A percentile compares a stretch with the other conserved stretches of the same genome.
These are phyloP conservation scores for Syncephalastrum racemosum DNA, from an alignment of 371 early-diverging fungal species.

Conservation along the genomic window DNA sequence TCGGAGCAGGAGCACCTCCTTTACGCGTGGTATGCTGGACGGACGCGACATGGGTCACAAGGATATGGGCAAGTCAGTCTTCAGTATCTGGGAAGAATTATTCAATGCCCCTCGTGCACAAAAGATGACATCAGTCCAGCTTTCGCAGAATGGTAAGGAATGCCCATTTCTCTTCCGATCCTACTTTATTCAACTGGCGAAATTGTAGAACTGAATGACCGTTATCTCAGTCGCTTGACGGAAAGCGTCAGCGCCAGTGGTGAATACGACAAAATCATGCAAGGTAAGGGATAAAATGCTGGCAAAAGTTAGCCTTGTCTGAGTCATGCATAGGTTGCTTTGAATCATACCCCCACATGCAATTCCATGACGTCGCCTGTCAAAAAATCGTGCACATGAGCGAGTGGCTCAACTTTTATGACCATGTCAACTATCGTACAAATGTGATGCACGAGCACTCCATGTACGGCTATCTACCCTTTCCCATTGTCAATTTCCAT, in stretches of 20 bases:
- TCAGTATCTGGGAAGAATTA: constrained; percentile 78
- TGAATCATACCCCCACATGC: constrained; percentile 83
- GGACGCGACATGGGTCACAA: constrained; percentile 71
- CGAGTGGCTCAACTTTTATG: constrained; percentile 87
- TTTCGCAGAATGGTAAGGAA: constrained; percentile 17
- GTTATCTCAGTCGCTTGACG: constrained; percentile 53
- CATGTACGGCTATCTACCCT: constrained; percentile 71
- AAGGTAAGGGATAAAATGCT: constrained; percentile 49
- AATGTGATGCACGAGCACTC: constrained; percentile 47
- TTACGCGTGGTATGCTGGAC: constrained; percentile 61
- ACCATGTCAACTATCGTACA: constrained; percentile 58
- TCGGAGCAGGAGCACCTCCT: constrained; percentile 30
- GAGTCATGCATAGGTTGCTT: constrained; percentile 67
- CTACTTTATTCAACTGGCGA: not conserved
- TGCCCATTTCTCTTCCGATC: not conserved
- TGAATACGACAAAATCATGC: constrained; percentile 82
- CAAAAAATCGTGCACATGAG: constrained; percentile 60
- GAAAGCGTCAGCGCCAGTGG: constrained; percentile 64
- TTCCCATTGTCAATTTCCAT: constrained; percentile 76
- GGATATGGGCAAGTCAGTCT: constrained; percentile 77
- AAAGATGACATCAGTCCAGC: constrained; percentile 12
- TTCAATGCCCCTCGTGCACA: constrained; percentile 55
- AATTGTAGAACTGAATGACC: constrained; percentile 15
- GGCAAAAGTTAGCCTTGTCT: no score
- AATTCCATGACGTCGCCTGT: constrained; percentile 74